phyloP scores from a whole-genome alignment of 306 rosid genomes.

The Hylodesmum podocarpum region DNA sequence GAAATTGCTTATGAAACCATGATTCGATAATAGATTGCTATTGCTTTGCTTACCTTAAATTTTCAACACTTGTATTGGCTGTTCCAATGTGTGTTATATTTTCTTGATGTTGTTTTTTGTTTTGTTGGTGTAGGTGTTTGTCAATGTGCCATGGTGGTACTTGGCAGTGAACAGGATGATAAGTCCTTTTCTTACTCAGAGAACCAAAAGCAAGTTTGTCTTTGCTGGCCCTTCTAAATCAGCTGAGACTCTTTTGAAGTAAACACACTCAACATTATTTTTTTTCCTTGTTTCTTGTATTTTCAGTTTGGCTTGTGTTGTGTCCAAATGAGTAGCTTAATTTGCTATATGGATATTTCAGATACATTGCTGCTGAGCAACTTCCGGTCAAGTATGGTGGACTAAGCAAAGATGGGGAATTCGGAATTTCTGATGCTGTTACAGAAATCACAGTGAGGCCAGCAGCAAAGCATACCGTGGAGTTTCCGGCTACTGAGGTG shows the following conservation, averaged over 20 bases:
- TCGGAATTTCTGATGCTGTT: slow-evolving; percentile 50
- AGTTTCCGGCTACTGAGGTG: slow-evolving; percentile 68
- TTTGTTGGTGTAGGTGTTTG: slow-evolving; percentile 51
- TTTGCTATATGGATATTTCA: slow-evolving; percentile 20
- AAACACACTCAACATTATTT: not conserved
- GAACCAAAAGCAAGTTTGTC: slow-evolving; percentile 73
- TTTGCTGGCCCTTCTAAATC: slow-evolving; percentile 74
- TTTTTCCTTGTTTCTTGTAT: not conserved
- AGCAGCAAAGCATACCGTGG: slow-evolving; percentile 61
- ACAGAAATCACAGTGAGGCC: slow-evolving; percentile 59
- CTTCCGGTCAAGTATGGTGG: slow-evolving; percentile 81
- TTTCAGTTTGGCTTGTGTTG: not conserved
- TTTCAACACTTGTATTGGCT: not conserved
- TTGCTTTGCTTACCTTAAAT: not conserved
- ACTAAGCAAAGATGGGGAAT: slow-evolving; percentile 63
- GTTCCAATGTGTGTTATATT: not conserved
- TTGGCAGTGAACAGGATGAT: slow-evolving; percentile 69
- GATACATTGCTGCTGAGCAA: slow-evolving; percentile 69
- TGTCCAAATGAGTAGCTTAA: not conserved
- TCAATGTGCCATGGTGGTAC: slow-evolving; percentile 92
- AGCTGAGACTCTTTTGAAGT: slow-evolving; percentile 62
- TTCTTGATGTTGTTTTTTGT: not conserved
- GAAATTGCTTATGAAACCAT: not conserved
- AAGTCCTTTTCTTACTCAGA: slow-evolving; percentile 68
- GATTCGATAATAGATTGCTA: not conserved